Conservation (phyloP, 2,329 filamentous ascomycete species). For the Talaromyces atroroseus region DNA sequence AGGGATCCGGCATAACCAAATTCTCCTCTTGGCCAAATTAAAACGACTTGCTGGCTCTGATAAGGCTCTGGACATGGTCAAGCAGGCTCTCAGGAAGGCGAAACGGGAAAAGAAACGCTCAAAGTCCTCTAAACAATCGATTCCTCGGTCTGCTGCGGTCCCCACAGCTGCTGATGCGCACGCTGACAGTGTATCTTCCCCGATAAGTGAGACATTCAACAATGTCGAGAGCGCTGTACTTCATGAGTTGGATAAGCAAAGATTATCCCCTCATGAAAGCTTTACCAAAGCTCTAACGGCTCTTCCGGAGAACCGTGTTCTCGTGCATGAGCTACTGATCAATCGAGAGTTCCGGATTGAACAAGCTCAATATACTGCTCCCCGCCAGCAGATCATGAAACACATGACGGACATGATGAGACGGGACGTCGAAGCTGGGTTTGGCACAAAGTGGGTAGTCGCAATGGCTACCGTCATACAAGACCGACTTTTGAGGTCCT, state of each 20-base stretch:
- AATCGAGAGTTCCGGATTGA: slow-evolving; percentile 60
- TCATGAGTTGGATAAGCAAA: slow-evolving; percentile 31
- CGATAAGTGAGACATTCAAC: slow-evolving; percentile 38
- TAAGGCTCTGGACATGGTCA: slow-evolving; percentile 54
- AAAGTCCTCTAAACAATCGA: slow-evolving; percentile 50
- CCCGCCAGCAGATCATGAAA: slow-evolving; percentile 53
- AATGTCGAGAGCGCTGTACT: slow-evolving; percentile 30
- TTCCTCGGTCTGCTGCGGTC: slow-evolving; percentile 50
- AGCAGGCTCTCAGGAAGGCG: slow-evolving; percentile 56
- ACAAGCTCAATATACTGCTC: slow-evolving; percentile 43
- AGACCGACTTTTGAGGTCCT: slow-evolving; percentile 54
- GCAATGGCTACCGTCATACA: slow-evolving; percentile 63
- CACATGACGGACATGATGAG: slow-evolving; percentile 57
- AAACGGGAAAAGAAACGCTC: slow-evolving; percentile 49
- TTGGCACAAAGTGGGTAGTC: slow-evolving; percentile 55
- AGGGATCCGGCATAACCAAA: slow-evolving; percentile 62
- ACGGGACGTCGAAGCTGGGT: slow-evolving; percentile 50
- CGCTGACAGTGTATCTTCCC: slow-evolving; percentile 34
- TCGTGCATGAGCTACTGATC: slow-evolving; percentile 60
- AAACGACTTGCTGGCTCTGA: slow-evolving; percentile 59
- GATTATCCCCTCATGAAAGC: slow-evolving; percentile 34
- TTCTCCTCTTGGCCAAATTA: slow-evolving; percentile 56
- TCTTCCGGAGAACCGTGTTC: slow-evolving; percentile 55
- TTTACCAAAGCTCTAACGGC: slow-evolving; percentile 53
- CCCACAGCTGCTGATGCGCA: slow-evolving; percentile 28